These are phyloP conservation scores for Herpetomonas samuelpessoai DNA, from an alignment of 208 protist genomes.

Conservation along the genomic window DNA sequence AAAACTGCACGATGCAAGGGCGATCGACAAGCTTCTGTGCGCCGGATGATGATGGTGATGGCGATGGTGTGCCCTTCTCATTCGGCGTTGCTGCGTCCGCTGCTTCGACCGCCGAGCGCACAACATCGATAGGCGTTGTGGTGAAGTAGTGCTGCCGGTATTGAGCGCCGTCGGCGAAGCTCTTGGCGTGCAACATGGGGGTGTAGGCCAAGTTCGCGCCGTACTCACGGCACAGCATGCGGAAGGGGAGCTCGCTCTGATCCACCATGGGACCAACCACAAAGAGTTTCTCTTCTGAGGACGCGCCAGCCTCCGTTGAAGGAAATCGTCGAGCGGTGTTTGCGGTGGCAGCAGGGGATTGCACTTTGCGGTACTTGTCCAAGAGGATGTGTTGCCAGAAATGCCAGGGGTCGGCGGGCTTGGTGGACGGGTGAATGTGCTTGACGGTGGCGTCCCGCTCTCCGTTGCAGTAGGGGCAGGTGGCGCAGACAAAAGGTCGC, in stretches of 20 bases:
- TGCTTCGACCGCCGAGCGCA: slow-evolving; percentile 15
- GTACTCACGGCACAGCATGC: slow-evolving; percentile 82
- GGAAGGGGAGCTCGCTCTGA: slow-evolving; percentile 88
- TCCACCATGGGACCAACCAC: slow-evolving; percentile 94
- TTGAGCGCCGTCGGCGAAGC: slow-evolving; percentile 40
- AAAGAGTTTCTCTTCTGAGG: slow-evolving; percentile 10
- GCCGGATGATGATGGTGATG: too few species aligned
- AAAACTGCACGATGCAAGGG: slow-evolving; percentile 90
- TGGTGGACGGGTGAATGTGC: slow-evolving; percentile 62
- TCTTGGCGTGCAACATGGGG: slow-evolving; percentile 85
- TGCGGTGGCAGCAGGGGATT: slow-evolving; percentile 13
- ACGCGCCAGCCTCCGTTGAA: background rate
- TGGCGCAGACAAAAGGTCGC: slow-evolving; percentile 30
- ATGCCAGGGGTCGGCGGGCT: slow-evolving; percentile 39
- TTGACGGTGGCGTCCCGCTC: slow-evolving; percentile 41
- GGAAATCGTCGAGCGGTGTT: slow-evolving; percentile 12
- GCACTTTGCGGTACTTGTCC: slow-evolving; percentile 38
- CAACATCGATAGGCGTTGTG: slow-evolving; percentile 27
- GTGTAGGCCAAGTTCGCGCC: slow-evolving; percentile 84
- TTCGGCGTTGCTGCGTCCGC: background rate
- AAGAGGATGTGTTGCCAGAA: slow-evolving; percentile 68
- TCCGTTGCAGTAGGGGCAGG: slow-evolving; percentile 75
- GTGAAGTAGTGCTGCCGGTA: slow-evolving; percentile 67
- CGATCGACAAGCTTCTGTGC: slow-evolving; percentile 40
- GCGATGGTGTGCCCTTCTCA: background rate